A percentile compares a stretch with the other conserved stretches of the same genome.
Evolutionary conservation across 164 flowering plant genomes (phyloP).

Genomic region (Dillenia turbinata): DNA sequence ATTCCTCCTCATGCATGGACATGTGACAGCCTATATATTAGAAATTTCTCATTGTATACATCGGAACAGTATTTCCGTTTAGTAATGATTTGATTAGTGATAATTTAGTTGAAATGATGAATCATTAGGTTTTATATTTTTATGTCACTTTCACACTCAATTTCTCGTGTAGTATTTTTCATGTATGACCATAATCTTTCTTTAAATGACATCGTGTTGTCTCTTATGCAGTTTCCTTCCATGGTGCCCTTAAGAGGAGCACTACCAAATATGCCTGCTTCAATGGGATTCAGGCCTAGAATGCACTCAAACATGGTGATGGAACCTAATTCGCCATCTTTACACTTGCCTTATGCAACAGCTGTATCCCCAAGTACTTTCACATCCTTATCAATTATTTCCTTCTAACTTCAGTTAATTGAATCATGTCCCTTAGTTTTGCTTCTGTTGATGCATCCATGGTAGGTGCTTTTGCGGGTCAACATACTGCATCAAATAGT

Average conservation of each 20-base stretch:
- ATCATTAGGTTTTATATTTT: no score
- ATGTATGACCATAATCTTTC: no score
- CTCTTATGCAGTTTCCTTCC: conserved; percentile 27
- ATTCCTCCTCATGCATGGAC: no score
- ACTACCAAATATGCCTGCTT: conserved; percentile 13
- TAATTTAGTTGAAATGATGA: no score
- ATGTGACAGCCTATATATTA: no score
- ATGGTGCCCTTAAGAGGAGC: conserved; percentile 29
- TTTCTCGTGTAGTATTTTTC: no score
- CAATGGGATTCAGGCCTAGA: conserved; percentile 9
- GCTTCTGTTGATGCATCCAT: conserved; percentile 20
- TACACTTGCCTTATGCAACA: conserved; percentile 14
- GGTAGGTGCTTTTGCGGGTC: conserved; percentile 5
- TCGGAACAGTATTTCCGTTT: no score
- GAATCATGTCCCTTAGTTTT: neutral
- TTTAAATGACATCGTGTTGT: neutral
- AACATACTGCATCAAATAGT: conserved; percentile 8
- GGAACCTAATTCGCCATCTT: no score
- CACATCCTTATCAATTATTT: neutral
- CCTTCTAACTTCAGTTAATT: neutral
- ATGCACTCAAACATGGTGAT: no score
- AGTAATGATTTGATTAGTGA: no score
- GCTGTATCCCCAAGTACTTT: conserved; percentile 18
- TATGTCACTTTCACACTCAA: no score
- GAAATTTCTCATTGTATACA: no score